A percentile compares a stretch with the other conserved stretches of the same genome.
Evolutionary conservation across 2,329 filamentous ascomycete genomes (phyloP).

Genomic region (Xylariaceae sp.): DNA sequence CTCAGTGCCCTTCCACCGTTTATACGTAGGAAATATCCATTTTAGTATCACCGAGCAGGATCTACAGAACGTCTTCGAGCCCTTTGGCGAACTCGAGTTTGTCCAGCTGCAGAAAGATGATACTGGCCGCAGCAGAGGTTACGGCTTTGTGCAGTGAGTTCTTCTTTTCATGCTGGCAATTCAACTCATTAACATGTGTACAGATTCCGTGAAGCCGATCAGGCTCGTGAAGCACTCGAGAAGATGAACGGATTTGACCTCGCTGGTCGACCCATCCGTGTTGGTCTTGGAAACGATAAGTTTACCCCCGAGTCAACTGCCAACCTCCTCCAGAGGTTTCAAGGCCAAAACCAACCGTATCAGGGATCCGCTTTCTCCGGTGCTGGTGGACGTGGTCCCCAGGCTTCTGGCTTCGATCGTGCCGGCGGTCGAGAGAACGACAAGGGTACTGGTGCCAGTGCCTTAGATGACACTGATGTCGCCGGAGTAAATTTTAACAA

Average conservation of each 20-base stretch:
- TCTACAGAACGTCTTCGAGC: slow-evolving; percentile 92
- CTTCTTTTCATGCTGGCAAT: background rate
- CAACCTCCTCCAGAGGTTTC: slow-evolving; percentile 87
- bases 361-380: slow-evolving; percentile 92
- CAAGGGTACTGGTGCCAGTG: slow-evolving; percentile 86
- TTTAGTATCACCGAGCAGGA: slow-evolving; percentile 98
- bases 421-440: slow-evolving; percentile 84
- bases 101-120: slow-evolving; percentile 98
- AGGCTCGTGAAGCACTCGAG: slow-evolving; percentile 91
- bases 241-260: slow-evolving; percentile 99
- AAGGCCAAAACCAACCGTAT: slow-evolving; percentile 72
- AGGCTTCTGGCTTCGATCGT: slow-evolving; percentile 85
- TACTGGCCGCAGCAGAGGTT: slow-evolving; percentile 82
- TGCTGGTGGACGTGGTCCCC: slow-evolving; percentile 78
- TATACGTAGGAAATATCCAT: slow-evolving; percentile 99
- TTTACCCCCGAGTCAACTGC: slow-evolving; percentile 97
- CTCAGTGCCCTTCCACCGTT: slow-evolving; percentile 90
- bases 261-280: slow-evolving; percentile 92
- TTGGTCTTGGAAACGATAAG: slow-evolving; percentile 99
- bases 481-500: slow-evolving; percentile 99
- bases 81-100: slow-evolving; percentile 96
- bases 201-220: slow-evolving; percentile 83
- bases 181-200: slow-evolving; percentile 32
- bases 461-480: slow-evolving; percentile 95
- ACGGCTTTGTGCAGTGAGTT: slow-evolving; percentile 97